These are phyloP conservation scores for Penstemon barbatus DNA, from an alignment of 257 asterid species.

Conservation along the genomic window DNA sequence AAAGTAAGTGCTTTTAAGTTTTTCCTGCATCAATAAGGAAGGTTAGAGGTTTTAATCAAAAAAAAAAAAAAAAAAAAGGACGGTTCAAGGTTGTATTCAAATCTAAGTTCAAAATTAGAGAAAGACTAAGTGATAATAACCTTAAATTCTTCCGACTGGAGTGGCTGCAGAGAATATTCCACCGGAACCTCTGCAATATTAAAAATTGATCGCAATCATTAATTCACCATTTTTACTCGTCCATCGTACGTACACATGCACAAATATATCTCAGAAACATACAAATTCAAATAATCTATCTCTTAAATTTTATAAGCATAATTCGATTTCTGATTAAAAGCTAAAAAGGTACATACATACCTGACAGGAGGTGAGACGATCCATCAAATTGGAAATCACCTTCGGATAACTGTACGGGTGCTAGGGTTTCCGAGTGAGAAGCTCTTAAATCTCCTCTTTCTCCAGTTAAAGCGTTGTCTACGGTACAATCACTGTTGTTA, in stretches of 20 bases:
- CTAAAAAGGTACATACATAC: constrained; percentile 26
- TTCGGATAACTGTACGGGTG: constrained; percentile 26
- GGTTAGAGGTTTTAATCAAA: not conserved
- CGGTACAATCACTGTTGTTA: constrained; percentile 28
- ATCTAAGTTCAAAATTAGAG: not conserved
- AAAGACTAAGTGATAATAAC: constrained; percentile 37
- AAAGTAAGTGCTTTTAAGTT: not conserved
- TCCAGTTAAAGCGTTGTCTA: constrained; percentile 19
- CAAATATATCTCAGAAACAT: not conserved
- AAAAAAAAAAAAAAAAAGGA: not conserved
- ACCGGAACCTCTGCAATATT: constrained; percentile 64
- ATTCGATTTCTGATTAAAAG: not conserved
- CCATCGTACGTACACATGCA: constrained; percentile 18
- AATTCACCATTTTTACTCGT: constrained; percentile 12
- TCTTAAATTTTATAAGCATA: not conserved
- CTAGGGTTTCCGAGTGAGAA: constrained; percentile 37
- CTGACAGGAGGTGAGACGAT: constrained; percentile 45
- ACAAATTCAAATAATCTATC: not conserved
- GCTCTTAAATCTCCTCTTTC: constrained; percentile 29
- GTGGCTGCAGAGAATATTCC: constrained; percentile 51
- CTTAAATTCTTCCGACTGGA: constrained; percentile 43
- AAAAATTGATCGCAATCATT: constrained; percentile 30
- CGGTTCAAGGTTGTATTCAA: not conserved
- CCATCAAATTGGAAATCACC: constrained; percentile 36
- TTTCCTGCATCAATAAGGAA: constrained; percentile 6